Percentiles rank a stretch among this genome's conserved stretches.
Conservation (phyloP, 108 stramenopile species). For the Nannochloropsis gaditana region DNA sequence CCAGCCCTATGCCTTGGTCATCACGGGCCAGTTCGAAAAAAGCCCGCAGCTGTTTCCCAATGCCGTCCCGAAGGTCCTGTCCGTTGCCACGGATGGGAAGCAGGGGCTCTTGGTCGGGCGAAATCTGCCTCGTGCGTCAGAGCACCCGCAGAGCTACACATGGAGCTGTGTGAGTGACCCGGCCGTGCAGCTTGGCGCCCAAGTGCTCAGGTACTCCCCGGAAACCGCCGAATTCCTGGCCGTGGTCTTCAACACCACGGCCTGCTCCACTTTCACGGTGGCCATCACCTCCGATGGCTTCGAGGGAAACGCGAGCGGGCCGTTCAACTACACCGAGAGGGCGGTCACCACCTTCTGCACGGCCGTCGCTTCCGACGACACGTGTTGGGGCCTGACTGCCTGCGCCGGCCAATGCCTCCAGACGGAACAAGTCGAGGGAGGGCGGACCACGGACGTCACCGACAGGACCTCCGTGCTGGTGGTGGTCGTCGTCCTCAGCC, state of each 20-base stretch:
- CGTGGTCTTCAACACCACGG: not conserved
- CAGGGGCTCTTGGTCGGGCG: not conserved
- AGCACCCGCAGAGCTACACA: not conserved
- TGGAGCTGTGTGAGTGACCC: conserved; percentile 8
- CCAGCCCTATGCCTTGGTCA: conserved; percentile 12
- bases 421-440: not conserved
- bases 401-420: not conserved
- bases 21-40: not conserved
- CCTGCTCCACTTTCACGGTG: not conserved
- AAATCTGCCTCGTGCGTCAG: not conserved
- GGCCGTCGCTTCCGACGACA: not conserved
- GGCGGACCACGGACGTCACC: not conserved
- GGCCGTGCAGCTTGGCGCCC: not conserved
- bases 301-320: not conserved
- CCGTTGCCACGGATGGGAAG: not conserved
- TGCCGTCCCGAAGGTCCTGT: not conserved
- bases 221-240: not conserved
- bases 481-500: not conserved
- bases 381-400: not conserved
- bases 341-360: not conserved
- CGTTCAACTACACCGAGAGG: not conserved
- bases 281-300: not conserved
- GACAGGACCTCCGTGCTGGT: too few relatives aligned
- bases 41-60: not conserved
- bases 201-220: not conserved